Evolutionary conservation across 1,139 yeast genomes (phyloP), one percentile per base, ranked within the genome.

Genomic region (Debaryomyces robertsiae): DNA sequence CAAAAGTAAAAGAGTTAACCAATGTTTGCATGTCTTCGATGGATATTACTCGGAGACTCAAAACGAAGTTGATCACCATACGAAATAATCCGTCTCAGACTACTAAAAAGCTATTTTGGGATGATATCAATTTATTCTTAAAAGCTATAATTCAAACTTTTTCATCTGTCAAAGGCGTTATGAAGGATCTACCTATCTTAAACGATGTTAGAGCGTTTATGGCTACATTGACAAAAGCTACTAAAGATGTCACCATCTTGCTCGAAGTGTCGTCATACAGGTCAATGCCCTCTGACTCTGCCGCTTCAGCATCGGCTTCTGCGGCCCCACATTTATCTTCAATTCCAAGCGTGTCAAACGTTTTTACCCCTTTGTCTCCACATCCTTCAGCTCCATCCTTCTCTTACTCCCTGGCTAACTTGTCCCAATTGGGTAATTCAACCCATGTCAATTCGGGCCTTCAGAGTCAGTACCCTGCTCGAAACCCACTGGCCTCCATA

Each of bases 231-330:
- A 90, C 97, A 0, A 82, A 89, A 47, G 85, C 91, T 3, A 88
- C 96, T 2, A 91, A 91, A 55, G 98, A 91, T 53, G 87, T 91
- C 9, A 90, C 97, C 0, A 81, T 87, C 10, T 71, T 87, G 50
- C 65, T 90, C 35, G 96, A 90, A 55, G 67, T 67, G 4, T 69
- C 76, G 0, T 66, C 75, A 1, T 72, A 70, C 46, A 69, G 67
- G 45, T 47, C 69, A 4, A 65, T 71, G 56, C 53, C 72, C 1
- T 50, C 53, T 27, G 65, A 60, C 4, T 38, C 57, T 9, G 36
- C 40, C 6, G 27, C 48, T 9, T 35, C 46, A 2, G 36, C 41
- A 14, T n/a, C 44, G 2, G 31, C 40, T 27, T 29, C 42, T 17
- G 32, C 47, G 25, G 65, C 64, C 2, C 65, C 68, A 6, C 53